Conservation (phyloP, 495 filamentous ascomycete species). For the Xylaria telfairii region DNA sequence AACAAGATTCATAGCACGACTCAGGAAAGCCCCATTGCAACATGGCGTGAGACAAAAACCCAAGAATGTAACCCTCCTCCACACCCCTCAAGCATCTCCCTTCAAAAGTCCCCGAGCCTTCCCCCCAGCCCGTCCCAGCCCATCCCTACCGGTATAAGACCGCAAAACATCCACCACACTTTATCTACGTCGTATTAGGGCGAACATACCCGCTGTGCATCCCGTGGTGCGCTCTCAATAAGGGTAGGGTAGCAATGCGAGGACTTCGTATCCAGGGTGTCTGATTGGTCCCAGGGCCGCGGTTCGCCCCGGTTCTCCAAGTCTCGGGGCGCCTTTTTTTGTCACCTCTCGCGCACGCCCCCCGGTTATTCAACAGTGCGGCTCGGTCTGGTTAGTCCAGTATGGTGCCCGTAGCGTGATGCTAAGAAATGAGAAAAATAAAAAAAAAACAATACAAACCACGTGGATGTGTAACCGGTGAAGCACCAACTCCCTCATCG, state of each 20-base stretch:
- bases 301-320: constrained; percentile 25
- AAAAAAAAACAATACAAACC: neutral
- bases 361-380: constrained; percentile 10
- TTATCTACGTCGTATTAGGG: constrained; percentile 15
- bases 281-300: constrained; percentile 23
- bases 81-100: neutral
- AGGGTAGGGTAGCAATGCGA: constrained; percentile 20
- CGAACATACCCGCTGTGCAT: constrained; percentile 24
- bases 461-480: constrained; percentile 19
- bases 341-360: neutral
- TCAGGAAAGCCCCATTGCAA: constrained; percentile 21
- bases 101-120: constrained; percentile 22
- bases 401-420: neutral
- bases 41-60: neutral
- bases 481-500: constrained; percentile 8
- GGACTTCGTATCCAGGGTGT: neutral
- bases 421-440: neutral
- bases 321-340: constrained; percentile 20
- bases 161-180: neutral
- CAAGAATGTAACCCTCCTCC: constrained; percentile 24
- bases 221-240: neutral
- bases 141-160: constrained; percentile 16
- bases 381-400: constrained; percentile 18
- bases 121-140: too few species aligned
- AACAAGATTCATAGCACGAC: neutral